These are phyloP conservation scores for Glycine tomentella DNA, from an alignment of 306 rosid species.

Conservation along the genomic window DNA sequence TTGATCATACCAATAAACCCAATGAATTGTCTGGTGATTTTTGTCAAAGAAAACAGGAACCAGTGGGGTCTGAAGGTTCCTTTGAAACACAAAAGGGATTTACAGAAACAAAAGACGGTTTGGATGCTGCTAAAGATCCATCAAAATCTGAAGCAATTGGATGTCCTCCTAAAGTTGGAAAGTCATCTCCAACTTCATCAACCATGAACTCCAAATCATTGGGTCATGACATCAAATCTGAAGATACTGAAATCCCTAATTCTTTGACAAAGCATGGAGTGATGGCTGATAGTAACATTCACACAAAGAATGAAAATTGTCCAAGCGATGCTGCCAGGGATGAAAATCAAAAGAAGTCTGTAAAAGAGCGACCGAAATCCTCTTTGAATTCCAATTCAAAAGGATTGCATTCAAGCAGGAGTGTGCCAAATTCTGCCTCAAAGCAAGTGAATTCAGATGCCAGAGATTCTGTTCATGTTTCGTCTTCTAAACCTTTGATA, in stretches of 20 bases:
- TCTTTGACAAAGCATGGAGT: slow-evolving; percentile 58
- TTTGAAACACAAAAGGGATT: slow-evolving; percentile 52
- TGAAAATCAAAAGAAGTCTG: slow-evolving; percentile 67
- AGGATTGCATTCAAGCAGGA: slow-evolving; percentile 64
- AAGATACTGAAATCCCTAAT: slow-evolving; percentile 59
- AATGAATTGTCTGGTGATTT: slow-evolving; percentile 56
- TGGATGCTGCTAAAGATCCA: slow-evolving; percentile 61
- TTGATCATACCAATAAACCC: slow-evolving; percentile 56
- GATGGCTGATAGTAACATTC: slow-evolving; percentile 56
- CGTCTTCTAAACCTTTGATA: slow-evolving; percentile 61
- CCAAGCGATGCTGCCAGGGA: slow-evolving; percentile 59
- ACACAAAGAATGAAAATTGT: slow-evolving; percentile 62
- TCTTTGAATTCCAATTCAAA: slow-evolving; percentile 57
- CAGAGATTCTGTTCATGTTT: slow-evolving; percentile 60
- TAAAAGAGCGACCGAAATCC: slow-evolving; percentile 72
- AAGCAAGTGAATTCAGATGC: slow-evolving; percentile 63
- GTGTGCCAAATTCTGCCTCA: slow-evolving; percentile 64
- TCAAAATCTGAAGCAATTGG: slow-evolving; percentile 58
- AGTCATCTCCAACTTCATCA: slow-evolving; percentile 60
- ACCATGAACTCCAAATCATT: slow-evolving; percentile 59
- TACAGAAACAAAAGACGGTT: slow-evolving; percentile 61
- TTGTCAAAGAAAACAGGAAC: slow-evolving; percentile 61
- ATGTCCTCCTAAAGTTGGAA: slow-evolving; percentile 65
- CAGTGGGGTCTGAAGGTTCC: slow-evolving; percentile 62
- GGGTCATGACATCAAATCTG: slow-evolving; percentile 53